Evolutionary conservation across 371 early-diverging fungal genomes (phyloP).

Genomic region (Capillidium heterosporum): DNA sequence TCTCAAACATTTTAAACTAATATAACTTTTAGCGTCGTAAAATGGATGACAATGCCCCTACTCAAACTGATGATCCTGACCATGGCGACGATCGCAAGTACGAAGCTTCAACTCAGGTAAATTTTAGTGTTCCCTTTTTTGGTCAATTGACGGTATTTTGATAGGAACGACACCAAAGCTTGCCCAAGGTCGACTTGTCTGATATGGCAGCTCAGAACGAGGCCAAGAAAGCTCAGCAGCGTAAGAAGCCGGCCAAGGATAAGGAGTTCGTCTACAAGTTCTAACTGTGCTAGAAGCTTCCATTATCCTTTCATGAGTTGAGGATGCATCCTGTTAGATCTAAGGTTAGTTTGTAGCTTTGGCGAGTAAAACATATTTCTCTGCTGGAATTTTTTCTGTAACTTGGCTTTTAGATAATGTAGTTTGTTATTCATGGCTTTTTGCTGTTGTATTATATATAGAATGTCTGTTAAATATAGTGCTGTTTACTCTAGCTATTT

Average conservation of each 20-base stretch:
- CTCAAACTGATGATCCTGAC: constrained; percentile 54
- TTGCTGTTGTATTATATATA: no score
- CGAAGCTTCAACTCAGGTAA: background rate
- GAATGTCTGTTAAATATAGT: no score
- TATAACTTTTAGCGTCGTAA: constrained; percentile 24
- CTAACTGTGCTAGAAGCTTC: constrained; percentile 5
- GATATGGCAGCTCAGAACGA: constrained; percentile 83
- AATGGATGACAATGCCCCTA: constrained; percentile 37
- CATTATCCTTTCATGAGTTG: no score
- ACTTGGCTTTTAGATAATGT: no score
- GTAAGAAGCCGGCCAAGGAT: constrained; percentile 14
- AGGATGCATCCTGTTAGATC: no score
- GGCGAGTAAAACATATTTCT: no score
- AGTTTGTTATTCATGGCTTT: no score
- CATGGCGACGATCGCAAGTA: constrained; percentile 43
- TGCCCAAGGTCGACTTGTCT: constrained; percentile 45
- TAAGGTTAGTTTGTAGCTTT: no score
- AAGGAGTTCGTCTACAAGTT: constrained; percentile 13
- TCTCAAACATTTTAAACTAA: background rate
- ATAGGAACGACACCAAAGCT: constrained; percentile 17
- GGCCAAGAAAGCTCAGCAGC: constrained; percentile 39
- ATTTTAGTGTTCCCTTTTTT: no score
- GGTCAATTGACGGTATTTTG: background rate
- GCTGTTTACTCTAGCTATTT: no score
- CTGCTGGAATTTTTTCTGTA: no score